phyloP scores from a whole-genome alignment of 2,329 filamentous ascomycete genomes.

The Ilyonectria mors-panacis region DNA sequence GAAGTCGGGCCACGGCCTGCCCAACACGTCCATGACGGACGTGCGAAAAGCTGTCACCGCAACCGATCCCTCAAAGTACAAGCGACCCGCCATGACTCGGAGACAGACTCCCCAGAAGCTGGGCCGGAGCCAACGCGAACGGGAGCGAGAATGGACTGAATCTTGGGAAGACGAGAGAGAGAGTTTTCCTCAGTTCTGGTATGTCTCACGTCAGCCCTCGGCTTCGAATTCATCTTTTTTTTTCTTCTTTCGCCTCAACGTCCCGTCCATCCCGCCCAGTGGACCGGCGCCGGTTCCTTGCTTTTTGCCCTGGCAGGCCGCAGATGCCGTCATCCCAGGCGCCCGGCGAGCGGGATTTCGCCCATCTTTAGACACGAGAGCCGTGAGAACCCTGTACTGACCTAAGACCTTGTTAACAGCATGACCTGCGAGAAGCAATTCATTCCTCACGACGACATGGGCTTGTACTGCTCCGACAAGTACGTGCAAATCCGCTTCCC shows the following conservation, averaged over 20 bases:
- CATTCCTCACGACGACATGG: conserved; percentile 69
- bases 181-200: conserved; percentile 77
- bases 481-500: conserved; percentile 57
- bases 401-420: conserved; percentile 54
- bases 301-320: conserved; percentile 37
- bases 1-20: conserved; percentile 69
- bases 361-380: not conserved
- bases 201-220: conserved; percentile 53
- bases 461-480: conserved; percentile 75
- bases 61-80: conserved; percentile 63
- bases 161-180: conserved; percentile 72
- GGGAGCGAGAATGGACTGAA: conserved; percentile 66
- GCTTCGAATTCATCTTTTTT: conserved; percentile 25
- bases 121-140: conserved; percentile 65
- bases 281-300: conserved; percentile 26
- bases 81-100: conserved; percentile 63
- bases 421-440: conserved; percentile 80
- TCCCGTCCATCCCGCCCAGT: conserved; percentile 1
- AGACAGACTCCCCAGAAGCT: conserved; percentile 65
- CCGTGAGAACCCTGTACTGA: conserved; percentile 39
- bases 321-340: conserved; percentile 37
- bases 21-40: conserved; percentile 69
- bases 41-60: conserved; percentile 65
- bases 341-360: conserved; percentile 18
- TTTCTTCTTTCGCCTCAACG: conserved; percentile 21